Conservation (phyloP, 768 basidiomycete genomes). For the Lactarius hengduanensis region DNA sequence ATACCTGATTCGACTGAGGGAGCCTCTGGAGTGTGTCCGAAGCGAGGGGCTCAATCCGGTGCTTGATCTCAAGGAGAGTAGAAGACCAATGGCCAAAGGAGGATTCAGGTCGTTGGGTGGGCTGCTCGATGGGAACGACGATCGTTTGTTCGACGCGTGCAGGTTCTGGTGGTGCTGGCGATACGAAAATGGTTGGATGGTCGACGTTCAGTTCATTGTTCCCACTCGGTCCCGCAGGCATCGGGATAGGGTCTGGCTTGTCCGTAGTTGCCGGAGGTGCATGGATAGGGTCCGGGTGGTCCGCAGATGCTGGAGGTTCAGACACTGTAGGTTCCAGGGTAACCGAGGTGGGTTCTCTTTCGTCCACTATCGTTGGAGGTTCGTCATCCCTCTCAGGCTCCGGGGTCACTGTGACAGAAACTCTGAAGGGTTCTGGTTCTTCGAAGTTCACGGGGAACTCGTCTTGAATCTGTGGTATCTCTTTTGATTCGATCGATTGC, state of each 20-base stretch:
- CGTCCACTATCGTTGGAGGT: neutral
- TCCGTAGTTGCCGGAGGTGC: neutral
- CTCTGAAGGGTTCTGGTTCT: neutral
- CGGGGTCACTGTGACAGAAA: neutral
- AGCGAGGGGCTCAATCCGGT: conserved; percentile 1
- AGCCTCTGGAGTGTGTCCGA: conserved; percentile 4
- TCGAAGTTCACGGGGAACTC: neutral
- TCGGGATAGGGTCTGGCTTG: neutral
- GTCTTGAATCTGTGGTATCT: neutral
- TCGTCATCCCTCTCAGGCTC: neutral
- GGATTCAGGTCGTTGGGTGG: neutral
- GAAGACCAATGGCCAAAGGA: neutral
- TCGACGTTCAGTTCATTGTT: neutral
- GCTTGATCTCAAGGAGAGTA: conserved; percentile 15
- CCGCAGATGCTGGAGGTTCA: neutral
- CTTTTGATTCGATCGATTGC: neutral
- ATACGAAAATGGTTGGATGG: too few species aligned
- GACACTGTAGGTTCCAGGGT: neutral
- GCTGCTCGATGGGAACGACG: neutral
- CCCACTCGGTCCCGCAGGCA: neutral
- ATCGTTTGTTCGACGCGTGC: neutral
- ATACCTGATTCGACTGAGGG: conserved; percentile 9
- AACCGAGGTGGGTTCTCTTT: neutral
- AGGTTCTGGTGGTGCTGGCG: neutral
- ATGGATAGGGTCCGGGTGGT: neutral